Percentiles rank a stretch among this genome's conserved stretches.
These are phyloP conservation scores for Cercospora zeina DNA, from an alignment of 2,329 filamentous ascomycete species.

Conservation along the genomic window DNA sequence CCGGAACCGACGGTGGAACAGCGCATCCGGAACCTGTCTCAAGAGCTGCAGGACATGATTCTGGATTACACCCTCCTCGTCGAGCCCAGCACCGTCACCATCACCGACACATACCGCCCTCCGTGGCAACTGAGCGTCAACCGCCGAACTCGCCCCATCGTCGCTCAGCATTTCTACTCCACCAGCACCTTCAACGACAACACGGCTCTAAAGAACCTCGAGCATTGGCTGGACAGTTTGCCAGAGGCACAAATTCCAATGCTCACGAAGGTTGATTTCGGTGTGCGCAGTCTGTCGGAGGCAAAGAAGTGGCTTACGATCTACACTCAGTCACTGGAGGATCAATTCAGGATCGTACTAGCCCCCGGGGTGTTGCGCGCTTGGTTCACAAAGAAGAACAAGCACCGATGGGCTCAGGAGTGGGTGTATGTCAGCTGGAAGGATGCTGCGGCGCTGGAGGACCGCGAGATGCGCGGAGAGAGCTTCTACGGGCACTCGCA, in stretches of 20 bases:
- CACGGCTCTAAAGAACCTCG: not conserved
- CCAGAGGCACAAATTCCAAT: not conserved
- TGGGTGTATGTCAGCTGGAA: slow-evolving; percentile 5
- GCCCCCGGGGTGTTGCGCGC: not conserved
- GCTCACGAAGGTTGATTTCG: not conserved
- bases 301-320: not conserved
- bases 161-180: slow-evolving; percentile 5
- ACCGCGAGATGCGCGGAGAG: not conserved
- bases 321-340: not conserved
- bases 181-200: not conserved
- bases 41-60: slow-evolving; percentile 17
- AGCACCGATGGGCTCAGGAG: not conserved
- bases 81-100: not conserved
- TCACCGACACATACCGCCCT: slow-evolving; percentile 5
- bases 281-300: not conserved
- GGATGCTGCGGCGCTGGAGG: not conserved
- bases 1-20: not conserved
- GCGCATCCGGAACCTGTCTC: slow-evolving; percentile 10
- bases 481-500: not conserved
- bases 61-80: slow-evolving; percentile 10
- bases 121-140: slow-evolving; percentile 18
- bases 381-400: not conserved
- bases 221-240: not conserved
- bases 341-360: not conserved
- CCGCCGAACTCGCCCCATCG: not conserved